Evolutionary conservation across 2,329 filamentous ascomycete genomes (phyloP), one percentile per base, ranked within the genome.

Genomic region (Aspergillus proliferans): DNA sequence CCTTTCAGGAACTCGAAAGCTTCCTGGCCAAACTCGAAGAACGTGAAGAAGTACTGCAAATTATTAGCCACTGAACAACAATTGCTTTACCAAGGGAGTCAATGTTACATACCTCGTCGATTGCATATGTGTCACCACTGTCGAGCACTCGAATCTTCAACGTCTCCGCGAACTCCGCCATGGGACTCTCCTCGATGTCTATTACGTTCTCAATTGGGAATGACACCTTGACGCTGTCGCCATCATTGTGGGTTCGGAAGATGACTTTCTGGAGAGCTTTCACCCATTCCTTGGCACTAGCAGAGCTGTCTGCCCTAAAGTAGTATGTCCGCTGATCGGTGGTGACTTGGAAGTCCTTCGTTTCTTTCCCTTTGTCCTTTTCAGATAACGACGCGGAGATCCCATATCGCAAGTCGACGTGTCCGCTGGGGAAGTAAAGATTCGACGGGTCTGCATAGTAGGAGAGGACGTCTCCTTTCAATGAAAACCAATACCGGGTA

Each of bases 271-370:
- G 92, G 22, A 98, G 75, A 47, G 87, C 84, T 69, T 93, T 93
- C 42, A 96, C 91, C 93, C 93, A 98, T 74, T 97, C 93, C 67
- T 89, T 93, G 9, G 93, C 93, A 64, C 88, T 95, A 3, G 84
- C 79, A 1, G 82, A 78, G 64, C 88, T 96, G 65, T 98, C 93
- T 34, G 92, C 93, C 61, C 83, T 84, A 74, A 97, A 94, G 60
- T 89, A 80, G 69, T 93, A 95, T 1, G 83, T 90, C 47, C 89
- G 81, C 53, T 91, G 82, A 63, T 91, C 82, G 0, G 90, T 96
- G 6, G 84, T 85, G 40, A 97, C 83, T 6, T 84, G 81, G 62
- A 97, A 96, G 56, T 86, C 81, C 15, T 84, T 76, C 22, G 80
- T 80, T 8, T 95, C 89, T 62, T 87, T 88, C 45, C 68, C 71